Evolutionary conservation across 768 basidiomycete species (phyloP), one percentile per base, ranked within the genome.

Genomic region (Macrolepiota fuliginosa): DNA sequence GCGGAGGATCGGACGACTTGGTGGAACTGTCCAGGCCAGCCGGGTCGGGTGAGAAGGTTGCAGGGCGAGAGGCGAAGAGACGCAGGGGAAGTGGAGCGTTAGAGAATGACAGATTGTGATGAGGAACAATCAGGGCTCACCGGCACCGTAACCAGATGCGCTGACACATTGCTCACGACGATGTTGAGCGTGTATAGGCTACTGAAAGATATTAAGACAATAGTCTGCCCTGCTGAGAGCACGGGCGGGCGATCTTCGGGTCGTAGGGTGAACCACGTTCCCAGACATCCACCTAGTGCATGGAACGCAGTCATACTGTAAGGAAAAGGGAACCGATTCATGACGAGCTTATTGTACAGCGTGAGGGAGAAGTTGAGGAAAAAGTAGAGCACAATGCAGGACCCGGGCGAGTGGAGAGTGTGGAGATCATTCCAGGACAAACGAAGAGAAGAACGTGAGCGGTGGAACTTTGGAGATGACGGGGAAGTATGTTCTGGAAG

Each of bases 251-350:
- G 49, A 17, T 62, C 53, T 19, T 55, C 40, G 56, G 57, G 40
- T 56, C 83, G 79, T 13, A 89, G 75, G 1, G 93, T 80, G 24
- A 88, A 59, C 62, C 81, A 81, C n/a, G 91, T 91, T 12, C 97
- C 97, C 17, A 92, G 73, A 25, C 88, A 83, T 0, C 95, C 94
- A 64, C 88, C 92, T 12, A 98, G 78, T 3, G 96, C 90, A 70
- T 98, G 96, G 4, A 97, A 67, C 4, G 94, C 95, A 1, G 96
- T 98, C 24, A 99, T 82, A 1, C 94, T 91, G 79, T 98, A 98
- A 2, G 96, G 96, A 68, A 93, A 98, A 0, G 97, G 97, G 70
- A 98, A 98, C 59, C 83, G 85, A 56, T 92, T 88, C 63, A 99
- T 86, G 17, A 98, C 88, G 39, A 85, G 82, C 75, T 99, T 99